These are phyloP conservation scores for Fusarium sp. DNA, from an alignment of 2,329 filamentous ascomycete species.

Conservation along the genomic window DNA sequence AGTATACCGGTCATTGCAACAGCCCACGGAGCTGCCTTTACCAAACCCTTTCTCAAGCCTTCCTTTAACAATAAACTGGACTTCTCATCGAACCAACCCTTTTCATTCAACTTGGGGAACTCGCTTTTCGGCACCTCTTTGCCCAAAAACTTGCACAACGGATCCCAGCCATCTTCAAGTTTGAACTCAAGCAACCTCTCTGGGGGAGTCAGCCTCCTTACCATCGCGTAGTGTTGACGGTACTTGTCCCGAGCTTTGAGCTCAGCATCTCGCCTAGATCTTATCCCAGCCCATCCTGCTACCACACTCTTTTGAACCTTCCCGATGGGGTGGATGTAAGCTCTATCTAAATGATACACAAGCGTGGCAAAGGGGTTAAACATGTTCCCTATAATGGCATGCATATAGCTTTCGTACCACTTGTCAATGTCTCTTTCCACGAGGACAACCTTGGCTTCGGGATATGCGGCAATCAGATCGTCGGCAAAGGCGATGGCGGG, in stretches of 20 bases:
- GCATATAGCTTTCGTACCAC: constrained; percentile 25
- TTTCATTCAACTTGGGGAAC: constrained; percentile 48
- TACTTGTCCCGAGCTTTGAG: constrained; percentile 10
- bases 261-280: constrained; percentile 1
- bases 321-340: not conserved
- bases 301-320: constrained; percentile 9
- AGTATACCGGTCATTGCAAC: not conserved
- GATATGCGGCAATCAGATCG: constrained; percentile 17
- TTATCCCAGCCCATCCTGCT: constrained; percentile 14
- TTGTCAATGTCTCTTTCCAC: constrained; percentile 8
- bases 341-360: constrained; percentile 7
- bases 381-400: constrained; percentile 13
- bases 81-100: constrained; percentile 21
- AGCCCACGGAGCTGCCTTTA: not conserved
- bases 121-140: constrained; percentile 46
- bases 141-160: constrained; percentile 52
- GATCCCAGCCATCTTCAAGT: constrained; percentile 53
- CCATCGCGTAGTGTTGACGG: constrained; percentile 10
- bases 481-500: constrained; percentile 48
- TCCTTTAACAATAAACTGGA: not conserved
- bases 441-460: constrained; percentile 18
- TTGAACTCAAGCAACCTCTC: constrained; percentile 46
- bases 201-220: not conserved
- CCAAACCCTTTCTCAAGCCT: not conserved
- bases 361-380: not conserved